A percentile compares a stretch with the other conserved stretches of the same genome.
phyloP scores from a whole-genome alignment of 2,329 filamentous ascomycete species.

The Pyrenochaeta sp. region DNA sequence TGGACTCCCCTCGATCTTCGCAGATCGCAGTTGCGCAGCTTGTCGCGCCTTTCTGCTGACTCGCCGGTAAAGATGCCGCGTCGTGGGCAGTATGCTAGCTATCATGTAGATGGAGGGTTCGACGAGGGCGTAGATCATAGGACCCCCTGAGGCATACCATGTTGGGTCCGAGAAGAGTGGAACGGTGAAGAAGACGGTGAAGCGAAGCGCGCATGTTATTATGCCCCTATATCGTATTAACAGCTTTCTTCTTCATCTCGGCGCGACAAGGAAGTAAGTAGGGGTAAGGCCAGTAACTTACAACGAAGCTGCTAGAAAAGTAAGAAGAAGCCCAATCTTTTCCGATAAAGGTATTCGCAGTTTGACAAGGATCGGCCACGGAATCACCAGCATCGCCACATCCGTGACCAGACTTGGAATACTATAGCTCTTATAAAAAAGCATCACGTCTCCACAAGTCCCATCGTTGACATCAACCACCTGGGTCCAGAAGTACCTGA shows the following conservation, averaged over 20 bases:
- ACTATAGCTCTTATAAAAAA: constrained; percentile 14
- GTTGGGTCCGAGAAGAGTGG: constrained; percentile 6
- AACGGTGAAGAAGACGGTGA: constrained; percentile 2
- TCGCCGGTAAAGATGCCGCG: constrained; percentile 3
- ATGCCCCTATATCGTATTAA: not conserved
- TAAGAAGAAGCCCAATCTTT: constrained; percentile 4
- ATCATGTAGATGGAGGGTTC: constrained; percentile 8
- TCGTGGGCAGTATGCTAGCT: constrained; percentile 2
- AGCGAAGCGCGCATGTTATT: constrained; percentile 4
- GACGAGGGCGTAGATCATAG: constrained; percentile 6
- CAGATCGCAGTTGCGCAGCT: not conserved
- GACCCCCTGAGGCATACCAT: constrained; percentile 4
- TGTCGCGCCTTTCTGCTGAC: not conserved
- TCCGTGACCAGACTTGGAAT: constrained; percentile 14
- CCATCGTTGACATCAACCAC: constrained; percentile 7
- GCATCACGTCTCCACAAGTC: constrained; percentile 11
- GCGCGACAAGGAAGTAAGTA: not conserved
- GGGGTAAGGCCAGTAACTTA: not conserved
- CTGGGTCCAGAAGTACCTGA: constrained; percentile 16
- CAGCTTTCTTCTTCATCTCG: not conserved
- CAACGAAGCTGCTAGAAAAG: constrained; percentile 4
- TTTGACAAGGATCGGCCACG: constrained; percentile 9
- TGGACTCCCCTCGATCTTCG: not conserved
- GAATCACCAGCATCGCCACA: constrained; percentile 9
- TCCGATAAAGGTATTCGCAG: not conserved